Evolutionary conservation across 805 yeast genomes (phyloP), one percentile per base, ranked within the genome.

Genomic region (Crinitomyces ghanaensis): DNA sequence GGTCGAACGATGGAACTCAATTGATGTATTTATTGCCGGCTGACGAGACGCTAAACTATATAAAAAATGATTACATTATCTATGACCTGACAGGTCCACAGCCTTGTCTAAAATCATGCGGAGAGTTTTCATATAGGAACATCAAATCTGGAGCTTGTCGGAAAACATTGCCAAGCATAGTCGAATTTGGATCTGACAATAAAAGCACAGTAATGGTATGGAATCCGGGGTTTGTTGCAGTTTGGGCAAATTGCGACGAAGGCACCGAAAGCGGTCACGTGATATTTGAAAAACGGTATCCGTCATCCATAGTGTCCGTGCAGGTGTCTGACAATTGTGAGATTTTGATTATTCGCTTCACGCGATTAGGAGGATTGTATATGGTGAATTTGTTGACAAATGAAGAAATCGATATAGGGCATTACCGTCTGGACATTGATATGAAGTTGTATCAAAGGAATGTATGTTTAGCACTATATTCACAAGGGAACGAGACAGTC

Each of bases 331-430:
- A 31, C 4, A 30, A 32, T 15, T 45, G 43, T 2, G 37, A 36
- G 19, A 42, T 45, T 22, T 30, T 45, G 23, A 43, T 46, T 38
- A 34, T 44, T 5, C 12, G 44, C 15, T 41, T 47, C 12, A 29
- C 35, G 6, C 32, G 49, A 9, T 33, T 45, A 11, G 49, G 49
- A 6, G 49, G 49, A 3, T 32, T 45, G 11, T 31, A 35, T 5
- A 20, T 45, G 15, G 46, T 45, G 26, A 45, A 45, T 15, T 28
- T 38, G 11, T 30, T 21, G 2, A 42, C 49, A 1, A 26, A 29
- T 4, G 44, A 40, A 22, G 49, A 45, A 19, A 44, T 45, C 9
- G 49, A 45, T 27, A 35, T 45, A 14, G 44, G 44, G 4, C 49
- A 45, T 30, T 45, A 45, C 30, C 25, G 46, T 6, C 38, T 45